Base-by-base conservation (phyloP, 2,329 filamentous ascomycete species). In the Exophiala viscosa region DNA sequence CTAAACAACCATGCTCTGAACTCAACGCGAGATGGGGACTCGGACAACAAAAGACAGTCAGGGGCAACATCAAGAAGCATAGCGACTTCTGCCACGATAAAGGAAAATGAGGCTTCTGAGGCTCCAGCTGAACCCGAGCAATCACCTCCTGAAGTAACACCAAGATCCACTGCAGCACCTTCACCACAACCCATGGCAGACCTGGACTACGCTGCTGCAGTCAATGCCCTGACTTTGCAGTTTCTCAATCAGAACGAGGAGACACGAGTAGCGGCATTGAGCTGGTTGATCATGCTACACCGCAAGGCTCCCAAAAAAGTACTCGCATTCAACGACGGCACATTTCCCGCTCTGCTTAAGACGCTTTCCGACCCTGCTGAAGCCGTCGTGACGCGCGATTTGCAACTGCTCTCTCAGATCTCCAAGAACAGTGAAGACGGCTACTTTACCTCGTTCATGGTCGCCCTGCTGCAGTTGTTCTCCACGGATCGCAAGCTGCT, bases 381-480 rank as follows among this genome's bases (percentile, higher is more conserved):
- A 68, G 88, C 90, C 14, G 93, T 99, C 5, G 95, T 99, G 1
- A 97, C 90, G 3, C 88, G 93, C 63, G 93, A 99, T 68, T 73
- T 99, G 28, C 88, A 97, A 59, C 78, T 99, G 13, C 78, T 99
- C 2, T 97, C 92, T 0, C 93, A 99, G 62, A 97, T 99, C 49
- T 97, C 92, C 2, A 85, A 87, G 60, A 95, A 96, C 63, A 97
- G 90, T 66, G 93, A 97, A 64, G 93, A 99, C 66, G 90, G 91
- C 60, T 97, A 97, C 70, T 99, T 99, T 67, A 87, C 89, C 1
- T 95, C 92, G 18, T 99, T 99, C 69, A 99, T 99, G 93, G 87
- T 96, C 55, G 95, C 95, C 66, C 76, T 99, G 8, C 76, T 99
- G 39, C 93, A 96, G 67, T 80, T 99, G 1, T 99, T 99, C 67